Evolutionary conservation across 1,139 yeast species (phyloP).

Genomic region (Saccharomyces hybrid): DNA sequence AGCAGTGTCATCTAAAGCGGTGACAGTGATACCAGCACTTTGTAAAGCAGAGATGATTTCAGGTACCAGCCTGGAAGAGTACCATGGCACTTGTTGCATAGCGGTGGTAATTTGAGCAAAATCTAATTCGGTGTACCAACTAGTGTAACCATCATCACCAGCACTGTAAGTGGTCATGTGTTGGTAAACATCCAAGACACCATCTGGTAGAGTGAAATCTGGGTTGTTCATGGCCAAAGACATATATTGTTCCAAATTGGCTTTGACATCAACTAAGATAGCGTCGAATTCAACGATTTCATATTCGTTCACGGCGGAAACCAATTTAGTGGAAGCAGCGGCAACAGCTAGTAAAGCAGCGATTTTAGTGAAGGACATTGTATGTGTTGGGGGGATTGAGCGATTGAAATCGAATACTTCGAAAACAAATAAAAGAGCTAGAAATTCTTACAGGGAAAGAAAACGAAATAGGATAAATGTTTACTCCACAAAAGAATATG

Average conservation of each 20-base stretch:
- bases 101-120: conserved; percentile 27
- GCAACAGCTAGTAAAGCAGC: conserved; percentile 13
- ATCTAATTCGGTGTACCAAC: conserved; percentile 10
- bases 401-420: neutral
- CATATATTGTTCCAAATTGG: conserved; percentile 17
- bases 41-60: conserved; percentile 33
- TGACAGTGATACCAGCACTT: conserved; percentile 19
- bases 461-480: neutral
- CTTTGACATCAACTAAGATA: conserved; percentile 16
- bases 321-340: conserved; percentile 10
- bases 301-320: conserved; percentile 10
- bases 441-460: neutral
- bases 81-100: conserved; percentile 38
- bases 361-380: conserved; percentile 10
- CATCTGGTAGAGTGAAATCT: conserved; percentile 27
- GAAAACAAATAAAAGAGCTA: too few species aligned
- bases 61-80: conserved; percentile 26
- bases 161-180: conserved; percentile 27
- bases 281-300: conserved; percentile 19
- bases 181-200: conserved; percentile 32
- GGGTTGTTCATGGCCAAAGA: conserved; percentile 17
- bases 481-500: neutral
- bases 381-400: neutral
- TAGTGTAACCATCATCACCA: conserved; percentile 31
- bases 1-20: conserved; percentile 3